These are phyloP conservation scores for Metschnikowia similis DNA, from an alignment of 805 yeast species.

Conservation along the genomic window DNA sequence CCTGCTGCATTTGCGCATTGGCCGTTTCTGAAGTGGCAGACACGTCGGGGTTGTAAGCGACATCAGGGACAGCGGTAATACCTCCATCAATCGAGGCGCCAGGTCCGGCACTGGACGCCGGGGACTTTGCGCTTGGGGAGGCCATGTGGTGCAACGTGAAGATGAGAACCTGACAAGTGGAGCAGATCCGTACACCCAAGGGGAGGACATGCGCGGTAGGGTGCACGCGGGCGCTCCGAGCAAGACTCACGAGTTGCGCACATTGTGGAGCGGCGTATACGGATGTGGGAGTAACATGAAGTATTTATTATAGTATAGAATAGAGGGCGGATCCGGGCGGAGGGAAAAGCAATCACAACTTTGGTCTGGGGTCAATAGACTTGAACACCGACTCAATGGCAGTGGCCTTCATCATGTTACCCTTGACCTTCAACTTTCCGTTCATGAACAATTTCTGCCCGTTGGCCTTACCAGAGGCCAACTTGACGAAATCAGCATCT, in stretches of 20 bases:
- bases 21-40: too few relatives aligned
- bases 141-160: neutral
- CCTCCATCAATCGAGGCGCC: neutral
- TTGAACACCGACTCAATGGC: slow-evolving; percentile 66
- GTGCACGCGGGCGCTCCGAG: too few relatives aligned
- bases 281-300: too few relatives aligned
- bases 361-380: slow-evolving; percentile 41
- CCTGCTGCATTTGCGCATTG: slow-evolving; percentile 15
- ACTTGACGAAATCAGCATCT: slow-evolving; percentile 67
- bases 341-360: slow-evolving; percentile 23
- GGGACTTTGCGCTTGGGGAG: neutral
- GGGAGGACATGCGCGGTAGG: too few relatives aligned
- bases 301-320: too few relatives aligned
- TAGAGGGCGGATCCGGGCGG: too few relatives aligned
- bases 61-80: too few relatives aligned
- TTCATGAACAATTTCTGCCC: slow-evolving; percentile 81
- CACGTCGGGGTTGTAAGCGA: too few relatives aligned
- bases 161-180: neutral
- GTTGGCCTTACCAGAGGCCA: slow-evolving; percentile 74
- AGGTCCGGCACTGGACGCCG: neutral
- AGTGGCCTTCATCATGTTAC: slow-evolving; percentile 88
- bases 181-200: neutral
- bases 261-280: too few relatives aligned
- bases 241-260: too few relatives aligned
- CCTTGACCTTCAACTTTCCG: slow-evolving; percentile 83